Conservation (phyloP, 1,139 yeast species). For the Suhomyces wounanorum region DNA sequence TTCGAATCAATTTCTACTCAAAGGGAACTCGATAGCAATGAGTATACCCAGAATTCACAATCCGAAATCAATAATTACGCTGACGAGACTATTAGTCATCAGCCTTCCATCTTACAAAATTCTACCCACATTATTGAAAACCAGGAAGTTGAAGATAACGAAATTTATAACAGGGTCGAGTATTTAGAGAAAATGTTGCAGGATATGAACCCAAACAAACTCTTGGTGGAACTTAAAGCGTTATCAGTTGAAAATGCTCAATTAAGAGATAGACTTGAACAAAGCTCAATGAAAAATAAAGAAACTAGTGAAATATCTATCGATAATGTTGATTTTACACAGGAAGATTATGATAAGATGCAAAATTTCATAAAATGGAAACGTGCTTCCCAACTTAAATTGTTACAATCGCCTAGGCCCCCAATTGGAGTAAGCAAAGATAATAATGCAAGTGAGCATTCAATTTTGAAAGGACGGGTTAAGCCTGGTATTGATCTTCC, state of each 20-base stretch:
- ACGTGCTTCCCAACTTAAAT: slow-evolving; percentile 38
- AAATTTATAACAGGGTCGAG: slow-evolving; percentile 18
- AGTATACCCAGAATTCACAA: not conserved
- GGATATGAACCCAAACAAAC: slow-evolving; percentile 13
- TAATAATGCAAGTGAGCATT: slow-evolving; percentile 13
- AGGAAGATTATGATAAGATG: slow-evolving; percentile 21
- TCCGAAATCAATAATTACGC: not conserved
- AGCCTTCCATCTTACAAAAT: slow-evolving; percentile 17
- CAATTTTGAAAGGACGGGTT: slow-evolving; percentile 31
- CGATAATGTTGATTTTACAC: slow-evolving; percentile 27
- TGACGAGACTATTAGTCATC: slow-evolving; percentile 14
- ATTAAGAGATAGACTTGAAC: slow-evolving; percentile 16
- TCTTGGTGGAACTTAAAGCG: slow-evolving; percentile 12
- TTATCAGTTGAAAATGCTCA: slow-evolving; percentile 20
- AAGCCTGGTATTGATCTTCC: slow-evolving; percentile 42
- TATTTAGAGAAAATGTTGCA: slow-evolving; percentile 23
- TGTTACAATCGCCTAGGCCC: slow-evolving; percentile 20
- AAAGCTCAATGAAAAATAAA: not conserved
- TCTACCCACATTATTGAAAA: slow-evolving; percentile 14
- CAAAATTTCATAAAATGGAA: slow-evolving; percentile 39
- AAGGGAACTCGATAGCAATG: not conserved
- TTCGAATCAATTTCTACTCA: slow-evolving; percentile 12
- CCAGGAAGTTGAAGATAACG: slow-evolving; percentile 5
- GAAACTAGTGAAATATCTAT: slow-evolving; percentile 21
- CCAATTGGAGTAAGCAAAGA: slow-evolving; percentile 16